Evolutionary conservation across 2,329 filamentous ascomycete genomes (phyloP).

Genomic region (Aspergillus carbonarius): DNA sequence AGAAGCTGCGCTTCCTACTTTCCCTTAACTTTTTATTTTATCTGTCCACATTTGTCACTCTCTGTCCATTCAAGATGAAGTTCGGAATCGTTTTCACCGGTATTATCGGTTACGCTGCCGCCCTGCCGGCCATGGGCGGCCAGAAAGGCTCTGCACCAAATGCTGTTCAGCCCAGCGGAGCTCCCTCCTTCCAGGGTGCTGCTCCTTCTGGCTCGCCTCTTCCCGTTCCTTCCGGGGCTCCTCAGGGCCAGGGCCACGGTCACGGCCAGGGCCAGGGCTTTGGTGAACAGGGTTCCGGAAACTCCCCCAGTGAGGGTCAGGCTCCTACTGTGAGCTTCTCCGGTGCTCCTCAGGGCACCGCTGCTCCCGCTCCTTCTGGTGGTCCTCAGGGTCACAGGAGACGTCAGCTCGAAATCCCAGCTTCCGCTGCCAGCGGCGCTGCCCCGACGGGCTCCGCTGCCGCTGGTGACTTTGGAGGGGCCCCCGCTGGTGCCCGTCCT

Average conservation of each 20-base stretch:
- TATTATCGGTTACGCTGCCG: slow-evolving; percentile 2
- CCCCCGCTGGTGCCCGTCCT: neutral
- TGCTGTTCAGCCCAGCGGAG: neutral
- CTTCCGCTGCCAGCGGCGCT: neutral
- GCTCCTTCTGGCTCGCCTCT: neutral
- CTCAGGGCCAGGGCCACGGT: neutral
- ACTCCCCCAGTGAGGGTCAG: neutral
- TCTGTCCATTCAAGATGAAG: neutral
- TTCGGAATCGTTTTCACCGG: neutral
- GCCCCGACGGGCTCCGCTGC: neutral
- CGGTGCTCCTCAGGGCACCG: neutral
- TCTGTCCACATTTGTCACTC: neutral
- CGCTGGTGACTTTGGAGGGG: neutral
- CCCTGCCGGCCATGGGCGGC: slow-evolving; percentile 3
- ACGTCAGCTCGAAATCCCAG: neutral
- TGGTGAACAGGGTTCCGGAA: neutral
- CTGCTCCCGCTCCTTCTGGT: neutral
- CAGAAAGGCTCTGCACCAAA: neutral
- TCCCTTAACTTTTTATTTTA: neutral
- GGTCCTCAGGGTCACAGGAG: neutral
- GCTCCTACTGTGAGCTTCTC: neutral
- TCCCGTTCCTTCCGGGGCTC: neutral
- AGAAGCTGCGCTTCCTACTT: neutral
- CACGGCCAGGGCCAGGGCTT: neutral
- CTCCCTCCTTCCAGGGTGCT: neutral